These are phyloP conservation scores for Alisma plantagoaquatica DNA, from an alignment of 106 monocot species.

Conservation along the genomic window DNA sequence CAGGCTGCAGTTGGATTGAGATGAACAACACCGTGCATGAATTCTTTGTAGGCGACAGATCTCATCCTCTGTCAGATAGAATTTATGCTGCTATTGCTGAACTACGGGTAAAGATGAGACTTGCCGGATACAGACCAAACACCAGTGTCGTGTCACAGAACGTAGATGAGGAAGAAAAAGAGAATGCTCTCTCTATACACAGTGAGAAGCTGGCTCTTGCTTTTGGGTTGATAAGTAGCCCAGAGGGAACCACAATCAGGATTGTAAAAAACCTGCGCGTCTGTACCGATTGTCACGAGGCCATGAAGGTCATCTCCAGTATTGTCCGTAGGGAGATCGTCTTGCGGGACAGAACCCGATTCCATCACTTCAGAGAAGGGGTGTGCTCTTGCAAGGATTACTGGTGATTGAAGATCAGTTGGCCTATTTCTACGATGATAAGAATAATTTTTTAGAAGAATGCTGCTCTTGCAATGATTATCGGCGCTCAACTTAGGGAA, in stretches of 20 bases:
- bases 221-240: constrained; percentile 30
- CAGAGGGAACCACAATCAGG: constrained; percentile 18
- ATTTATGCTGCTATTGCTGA: constrained; percentile 14
- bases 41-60: constrained; percentile 32
- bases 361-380: constrained; percentile 28
- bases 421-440: too few species aligned
- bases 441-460: too few species aligned
- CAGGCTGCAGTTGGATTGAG: constrained; percentile 44
- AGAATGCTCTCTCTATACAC: constrained; percentile 22
- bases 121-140: constrained; percentile 25
- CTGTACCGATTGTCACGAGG: constrained; percentile 27
- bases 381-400: constrained; percentile 28
- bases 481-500: too few species aligned
- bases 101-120: constrained; percentile 15
- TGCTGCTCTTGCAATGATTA: too few species aligned
- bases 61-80: constrained; percentile 24
- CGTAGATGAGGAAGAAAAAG: constrained; percentile 36
- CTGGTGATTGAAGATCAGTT: constrained; percentile 10
- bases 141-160: constrained; percentile 24
- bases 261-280: constrained; percentile 31
- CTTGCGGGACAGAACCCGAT: constrained; percentile 30
- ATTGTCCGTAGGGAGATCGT: constrained; percentile 21
- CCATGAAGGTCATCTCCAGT: constrained; percentile 24
- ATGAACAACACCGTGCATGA: constrained; percentile 29
- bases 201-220: constrained; percentile 39